Conservation (phyloP, 2,329 filamentous ascomycete species). For the Dothidotthia symphoricarpi region DNA sequence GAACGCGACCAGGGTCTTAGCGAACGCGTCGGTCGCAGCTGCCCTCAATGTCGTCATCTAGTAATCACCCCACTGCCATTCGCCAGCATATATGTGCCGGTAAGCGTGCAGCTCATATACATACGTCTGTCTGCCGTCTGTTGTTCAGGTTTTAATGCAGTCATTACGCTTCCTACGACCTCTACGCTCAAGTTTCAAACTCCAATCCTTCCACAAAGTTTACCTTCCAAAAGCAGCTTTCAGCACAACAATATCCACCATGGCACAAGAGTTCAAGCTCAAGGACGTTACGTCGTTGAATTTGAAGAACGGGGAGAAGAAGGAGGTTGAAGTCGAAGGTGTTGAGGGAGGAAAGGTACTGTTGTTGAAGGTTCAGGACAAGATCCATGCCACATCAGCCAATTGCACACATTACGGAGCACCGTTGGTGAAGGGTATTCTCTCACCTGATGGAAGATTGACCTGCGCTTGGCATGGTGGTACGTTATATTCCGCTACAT, state of each 20-base stretch:
- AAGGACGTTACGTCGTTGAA: constrained; percentile 74
- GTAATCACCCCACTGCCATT: constrained; percentile 9
- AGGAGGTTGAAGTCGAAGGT: constrained; percentile 87
- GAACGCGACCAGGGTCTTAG: too few relatives aligned
- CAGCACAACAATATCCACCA: constrained; percentile 32
- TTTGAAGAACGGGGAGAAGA: constrained; percentile 77
- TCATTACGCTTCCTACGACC: constrained; percentile 25
- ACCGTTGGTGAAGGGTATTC: constrained; percentile 79
- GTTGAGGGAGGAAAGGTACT: constrained; percentile 83
- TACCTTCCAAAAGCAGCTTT: constrained; percentile 23
- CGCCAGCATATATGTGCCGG: constrained; percentile 11
- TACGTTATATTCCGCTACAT: constrained; percentile 35
- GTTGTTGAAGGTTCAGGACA: constrained; percentile 73
- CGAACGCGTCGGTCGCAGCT: constrained; percentile 3
- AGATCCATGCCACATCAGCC: constrained; percentile 74
- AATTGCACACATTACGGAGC: constrained; percentile 93
- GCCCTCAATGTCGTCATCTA: constrained; percentile 18
- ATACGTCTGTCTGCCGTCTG: constrained; percentile 2
- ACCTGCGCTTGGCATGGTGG: constrained; percentile 97
- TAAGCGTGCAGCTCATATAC: constrained; percentile 8
- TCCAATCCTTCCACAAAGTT: constrained; percentile 11
- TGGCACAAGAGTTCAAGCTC: constrained; percentile 58
- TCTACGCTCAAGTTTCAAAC: constrained; percentile 14
- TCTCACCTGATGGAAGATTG: constrained; percentile 76
- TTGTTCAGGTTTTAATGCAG: constrained; percentile 23